phyloP scores from a whole-genome alignment of 2,329 filamentous ascomycete species.

The Microsporum audouinii region DNA sequence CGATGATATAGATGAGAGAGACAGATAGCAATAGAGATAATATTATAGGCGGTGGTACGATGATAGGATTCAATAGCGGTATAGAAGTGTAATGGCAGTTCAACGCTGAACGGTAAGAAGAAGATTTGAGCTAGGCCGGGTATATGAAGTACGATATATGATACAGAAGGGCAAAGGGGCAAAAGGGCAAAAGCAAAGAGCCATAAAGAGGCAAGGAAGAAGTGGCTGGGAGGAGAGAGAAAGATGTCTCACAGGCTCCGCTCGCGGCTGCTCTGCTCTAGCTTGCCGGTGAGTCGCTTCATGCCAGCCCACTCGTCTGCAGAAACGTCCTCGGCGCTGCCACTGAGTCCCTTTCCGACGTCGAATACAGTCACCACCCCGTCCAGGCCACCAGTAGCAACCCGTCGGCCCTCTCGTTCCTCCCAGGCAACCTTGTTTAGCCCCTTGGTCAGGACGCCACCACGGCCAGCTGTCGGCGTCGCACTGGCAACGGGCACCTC shows the following conservation, averaged over 20 bases:
- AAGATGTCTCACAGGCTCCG: neutral
- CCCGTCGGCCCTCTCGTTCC: slow-evolving; percentile 67
- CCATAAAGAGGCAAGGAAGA: neutral
- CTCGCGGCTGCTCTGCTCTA: slow-evolving; percentile 45
- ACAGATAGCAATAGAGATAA: neutral
- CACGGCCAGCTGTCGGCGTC: slow-evolving; percentile 52
- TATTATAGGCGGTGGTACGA: neutral
- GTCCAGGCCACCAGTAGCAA: slow-evolving; percentile 86
- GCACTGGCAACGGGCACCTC: slow-evolving; percentile 82
- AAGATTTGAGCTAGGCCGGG: neutral
- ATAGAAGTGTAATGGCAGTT: too few relatives aligned
- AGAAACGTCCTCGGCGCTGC: slow-evolving; percentile 71
- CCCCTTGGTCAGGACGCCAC: slow-evolving; percentile 64
- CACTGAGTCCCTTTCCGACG: slow-evolving; percentile 59
- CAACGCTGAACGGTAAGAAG: neutral
- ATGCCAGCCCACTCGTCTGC: slow-evolving; percentile 87
- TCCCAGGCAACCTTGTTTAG: slow-evolving; percentile 96
- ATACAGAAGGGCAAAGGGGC: neutral
- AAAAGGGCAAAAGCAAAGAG: neutral
- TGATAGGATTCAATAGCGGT: neutral
- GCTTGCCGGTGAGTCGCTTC: slow-evolving; percentile 71
- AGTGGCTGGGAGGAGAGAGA: neutral
- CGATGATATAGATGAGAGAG: neutral
- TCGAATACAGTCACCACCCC: slow-evolving; percentile 88
- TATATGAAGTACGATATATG: slow-evolving; percentile 2